Percentiles rank a stretch among this genome's conserved stretches.
phyloP scores from a whole-genome alignment of 257 asterid genomes.

The Nemophila menziesii region DNA sequence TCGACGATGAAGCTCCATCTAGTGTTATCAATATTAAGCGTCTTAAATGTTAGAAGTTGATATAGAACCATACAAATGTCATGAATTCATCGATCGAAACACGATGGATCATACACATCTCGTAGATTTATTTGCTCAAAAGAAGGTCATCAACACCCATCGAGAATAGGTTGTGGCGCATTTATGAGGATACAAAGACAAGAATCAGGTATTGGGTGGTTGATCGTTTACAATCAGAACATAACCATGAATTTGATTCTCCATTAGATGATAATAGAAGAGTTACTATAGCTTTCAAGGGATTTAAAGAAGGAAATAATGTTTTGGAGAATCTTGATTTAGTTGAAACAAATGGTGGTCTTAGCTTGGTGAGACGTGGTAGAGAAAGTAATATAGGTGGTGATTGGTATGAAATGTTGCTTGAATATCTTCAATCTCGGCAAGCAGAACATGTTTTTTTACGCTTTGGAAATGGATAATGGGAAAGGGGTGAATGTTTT shows the following conservation, averaged over 20 bases:
- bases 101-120: constrained; percentile 87
- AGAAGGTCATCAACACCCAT: constrained; percentile 97
- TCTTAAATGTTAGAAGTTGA: constrained; percentile 45
- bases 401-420: constrained; percentile 61
- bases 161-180: constrained; percentile 97
- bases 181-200: constrained; percentile 93
- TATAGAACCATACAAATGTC: constrained; percentile 56
- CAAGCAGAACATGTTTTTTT: constrained; percentile 85
- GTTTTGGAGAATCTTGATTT: constrained; percentile 71
- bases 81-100: constrained; percentile 76
- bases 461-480: constrained; percentile 65
- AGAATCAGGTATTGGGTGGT: constrained; percentile 77
- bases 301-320: constrained; percentile 43
- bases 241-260: constrained; percentile 56
- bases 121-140: constrained; percentile 94
- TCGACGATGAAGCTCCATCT: constrained; percentile 65
- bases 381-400: constrained; percentile 39
- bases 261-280: constrained; percentile 33
- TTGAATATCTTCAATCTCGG: constrained; percentile 73
- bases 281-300: constrained; percentile 37
- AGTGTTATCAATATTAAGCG: constrained; percentile 51
- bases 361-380: constrained; percentile 60
- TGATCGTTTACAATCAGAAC: constrained; percentile 80
- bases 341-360: constrained; percentile 73
- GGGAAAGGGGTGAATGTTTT: constrained; percentile 63